Evolutionary conservation across 257 asterid genomes (phyloP).

Genomic region (Anisodus tanguticus): DNA sequence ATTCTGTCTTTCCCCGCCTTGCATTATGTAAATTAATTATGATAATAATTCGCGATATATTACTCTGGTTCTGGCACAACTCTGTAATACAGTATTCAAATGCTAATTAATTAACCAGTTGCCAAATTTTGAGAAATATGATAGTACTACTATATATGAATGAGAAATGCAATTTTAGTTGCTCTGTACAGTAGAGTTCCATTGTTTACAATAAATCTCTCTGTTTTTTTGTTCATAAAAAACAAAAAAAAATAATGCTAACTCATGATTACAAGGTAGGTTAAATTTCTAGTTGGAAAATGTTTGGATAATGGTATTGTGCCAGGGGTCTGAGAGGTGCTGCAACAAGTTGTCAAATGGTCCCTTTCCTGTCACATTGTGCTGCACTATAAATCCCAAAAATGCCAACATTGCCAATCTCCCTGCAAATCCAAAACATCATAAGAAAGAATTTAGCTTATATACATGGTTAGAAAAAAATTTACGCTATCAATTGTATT

Average conservation of each 20-base stretch:
- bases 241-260: background rate
- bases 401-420: conserved; percentile 97
- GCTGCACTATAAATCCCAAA: conserved; percentile 87
- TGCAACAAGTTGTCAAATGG: conserved; percentile 91
- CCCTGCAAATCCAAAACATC: conserved; percentile 53
- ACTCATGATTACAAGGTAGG: conserved; percentile 14
- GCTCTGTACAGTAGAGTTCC: conserved; percentile 21
- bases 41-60: too few relatives aligned
- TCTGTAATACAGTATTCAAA: background rate
- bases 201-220: conserved; percentile 13
- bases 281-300: conserved; percentile 27
- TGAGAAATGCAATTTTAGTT: conserved; percentile 5
- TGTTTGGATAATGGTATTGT: conserved; percentile 91
- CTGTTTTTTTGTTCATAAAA: background rate
- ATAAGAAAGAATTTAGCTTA: too few relatives aligned
- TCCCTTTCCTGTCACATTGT: conserved; percentile 93
- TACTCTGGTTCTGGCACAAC: too few relatives aligned
- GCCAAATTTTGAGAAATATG: background rate
- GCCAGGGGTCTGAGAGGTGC: conserved; percentile 98
- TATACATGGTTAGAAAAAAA: too few relatives aligned
- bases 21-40: too few relatives aligned
- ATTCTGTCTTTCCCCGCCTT: too few relatives aligned
- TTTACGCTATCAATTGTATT: too few relatives aligned
- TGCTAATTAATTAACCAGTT: background rate
- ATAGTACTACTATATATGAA: background rate